phyloP scores from a whole-genome alignment of 2,329 filamentous ascomycete genomes.

The Fusarium sp. region DNA sequence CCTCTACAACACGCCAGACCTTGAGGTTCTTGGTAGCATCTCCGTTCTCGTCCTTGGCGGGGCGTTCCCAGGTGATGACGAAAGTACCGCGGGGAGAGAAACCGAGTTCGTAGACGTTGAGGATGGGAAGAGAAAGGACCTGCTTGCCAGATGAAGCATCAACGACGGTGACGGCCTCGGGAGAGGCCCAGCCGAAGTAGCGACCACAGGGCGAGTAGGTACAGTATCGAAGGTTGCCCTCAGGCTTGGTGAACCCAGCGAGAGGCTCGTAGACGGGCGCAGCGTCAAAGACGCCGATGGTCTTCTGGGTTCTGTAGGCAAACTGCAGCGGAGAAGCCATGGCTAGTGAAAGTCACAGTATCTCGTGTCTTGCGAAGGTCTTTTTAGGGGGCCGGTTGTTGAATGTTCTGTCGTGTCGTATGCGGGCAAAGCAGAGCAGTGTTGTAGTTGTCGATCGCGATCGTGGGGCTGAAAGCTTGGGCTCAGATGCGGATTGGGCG shows the following conservation, averaged over 20 bases:
- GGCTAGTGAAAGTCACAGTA: slow-evolving; percentile 89
- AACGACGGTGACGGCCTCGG: slow-evolving; percentile 86
- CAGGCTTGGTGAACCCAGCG: slow-evolving; percentile 85
- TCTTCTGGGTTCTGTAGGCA: slow-evolving; percentile 97
- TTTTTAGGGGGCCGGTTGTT: slow-evolving; percentile 47
- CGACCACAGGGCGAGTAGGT: slow-evolving; percentile 95
- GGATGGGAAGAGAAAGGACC: slow-evolving; percentile 79
- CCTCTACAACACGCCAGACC: slow-evolving; percentile 89
- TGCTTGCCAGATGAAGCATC: slow-evolving; percentile 82
- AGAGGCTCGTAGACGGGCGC: slow-evolving; percentile 88
- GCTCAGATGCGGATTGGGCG: slow-evolving; percentile 35
- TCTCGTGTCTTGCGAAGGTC: slow-evolving; percentile 51
- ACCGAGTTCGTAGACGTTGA: slow-evolving; percentile 92
- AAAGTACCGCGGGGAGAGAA: slow-evolving; percentile 95
- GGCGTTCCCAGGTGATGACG: slow-evolving; percentile 96
- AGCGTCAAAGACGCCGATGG: slow-evolving; percentile 93
- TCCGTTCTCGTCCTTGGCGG: slow-evolving; percentile 90
- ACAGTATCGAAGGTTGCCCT: slow-evolving; percentile 95
- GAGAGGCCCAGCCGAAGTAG: slow-evolving; percentile 95
- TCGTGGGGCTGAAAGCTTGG: slow-evolving; percentile 35
- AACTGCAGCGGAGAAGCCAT: slow-evolving; percentile 96
- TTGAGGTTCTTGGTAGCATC: slow-evolving; percentile 97
- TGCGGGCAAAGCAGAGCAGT: slow-evolving; percentile 9
- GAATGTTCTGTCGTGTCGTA: slow-evolving; percentile 48
- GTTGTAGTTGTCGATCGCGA: slow-evolving; percentile 35